Evolutionary conservation across 148 eudicot species (phyloP).

Genomic region (Nepenthes gracilis): DNA sequence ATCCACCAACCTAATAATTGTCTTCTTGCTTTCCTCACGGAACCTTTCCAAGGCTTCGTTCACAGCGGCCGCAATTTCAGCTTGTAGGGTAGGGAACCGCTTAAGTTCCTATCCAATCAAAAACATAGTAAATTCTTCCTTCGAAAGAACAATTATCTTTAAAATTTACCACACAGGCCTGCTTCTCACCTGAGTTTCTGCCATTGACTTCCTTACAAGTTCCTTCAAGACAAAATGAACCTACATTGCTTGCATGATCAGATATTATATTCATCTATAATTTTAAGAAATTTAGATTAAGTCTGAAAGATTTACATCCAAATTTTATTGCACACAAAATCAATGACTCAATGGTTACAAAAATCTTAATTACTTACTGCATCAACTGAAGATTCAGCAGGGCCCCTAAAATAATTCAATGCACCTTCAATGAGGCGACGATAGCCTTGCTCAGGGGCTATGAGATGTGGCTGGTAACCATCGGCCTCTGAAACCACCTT

Average conservation of each 20-base stretch:
- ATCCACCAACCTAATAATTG: constrained; percentile 15
- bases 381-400: constrained; percentile 21
- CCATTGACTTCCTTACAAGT: constrained; percentile 9
- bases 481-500: constrained; percentile 25
- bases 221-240: constrained; percentile 14
- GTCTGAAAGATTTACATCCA: background rate
- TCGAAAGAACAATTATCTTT: background rate
- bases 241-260: constrained; percentile 5
- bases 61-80: constrained; percentile 14
- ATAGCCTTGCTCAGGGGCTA: constrained; percentile 27
- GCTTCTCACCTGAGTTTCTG: constrained; percentile 8
- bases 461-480: constrained; percentile 25
- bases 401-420: constrained; percentile 14
- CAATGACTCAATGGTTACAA: background rate
- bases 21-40: constrained; percentile 18
- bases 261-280: background rate
- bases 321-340: background rate
- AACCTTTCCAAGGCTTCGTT: constrained; percentile 19
- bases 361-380: constrained; percentile 8
- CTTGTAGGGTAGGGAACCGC: constrained; percentile 15
- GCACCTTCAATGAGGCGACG: constrained; percentile 21
- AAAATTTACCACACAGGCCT: background rate
- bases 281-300: background rate
- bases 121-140: background rate
- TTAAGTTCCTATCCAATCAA: constrained; percentile 14